Evolutionary conservation across 176 grass and related monocot genomes (phyloP).

Genomic region (Lolium perenne): DNA sequence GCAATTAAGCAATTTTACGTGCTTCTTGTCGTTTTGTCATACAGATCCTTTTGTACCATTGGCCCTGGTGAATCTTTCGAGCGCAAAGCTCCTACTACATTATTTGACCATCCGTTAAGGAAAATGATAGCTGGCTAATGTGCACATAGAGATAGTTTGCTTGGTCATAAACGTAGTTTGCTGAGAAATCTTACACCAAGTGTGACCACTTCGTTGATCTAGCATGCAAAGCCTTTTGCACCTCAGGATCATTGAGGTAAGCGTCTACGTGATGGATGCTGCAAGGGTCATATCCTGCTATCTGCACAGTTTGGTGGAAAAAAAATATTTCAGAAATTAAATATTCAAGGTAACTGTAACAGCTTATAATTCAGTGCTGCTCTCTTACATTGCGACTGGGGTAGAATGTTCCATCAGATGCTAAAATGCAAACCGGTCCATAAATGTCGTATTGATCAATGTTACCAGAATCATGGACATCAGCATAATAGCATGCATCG

Average conservation of each 20-base stretch:
- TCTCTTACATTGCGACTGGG: constrained; percentile 25
- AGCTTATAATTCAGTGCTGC: background rate
- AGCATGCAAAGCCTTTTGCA: constrained; percentile 50
- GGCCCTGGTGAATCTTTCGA: constrained; percentile 28
- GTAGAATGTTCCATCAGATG: background rate
- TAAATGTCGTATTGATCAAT: constrained; percentile 49
- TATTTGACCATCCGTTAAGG: background rate
- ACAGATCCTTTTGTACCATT: background rate
- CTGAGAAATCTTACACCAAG: constrained; percentile 31
- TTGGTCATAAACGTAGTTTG: background rate
- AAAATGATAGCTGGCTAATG: background rate
- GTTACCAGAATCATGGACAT: background rate
- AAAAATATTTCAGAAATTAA: background rate
- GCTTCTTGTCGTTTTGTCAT: background rate
- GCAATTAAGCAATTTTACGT: background rate
- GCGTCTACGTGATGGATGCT: background rate
- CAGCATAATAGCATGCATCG: background rate
- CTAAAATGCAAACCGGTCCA: constrained; percentile 5
- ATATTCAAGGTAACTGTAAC: background rate
- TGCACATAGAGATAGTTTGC: too few relatives aligned
- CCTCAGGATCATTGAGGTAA: constrained; percentile 45
- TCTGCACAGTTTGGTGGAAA: constrained; percentile 9
- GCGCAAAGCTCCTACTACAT: background rate
- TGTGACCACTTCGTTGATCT: constrained; percentile 6
- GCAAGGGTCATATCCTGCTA: constrained; percentile 38